Conservation (phyloP, 257 asterid genomes). For the Cinchona pubescens region DNA sequence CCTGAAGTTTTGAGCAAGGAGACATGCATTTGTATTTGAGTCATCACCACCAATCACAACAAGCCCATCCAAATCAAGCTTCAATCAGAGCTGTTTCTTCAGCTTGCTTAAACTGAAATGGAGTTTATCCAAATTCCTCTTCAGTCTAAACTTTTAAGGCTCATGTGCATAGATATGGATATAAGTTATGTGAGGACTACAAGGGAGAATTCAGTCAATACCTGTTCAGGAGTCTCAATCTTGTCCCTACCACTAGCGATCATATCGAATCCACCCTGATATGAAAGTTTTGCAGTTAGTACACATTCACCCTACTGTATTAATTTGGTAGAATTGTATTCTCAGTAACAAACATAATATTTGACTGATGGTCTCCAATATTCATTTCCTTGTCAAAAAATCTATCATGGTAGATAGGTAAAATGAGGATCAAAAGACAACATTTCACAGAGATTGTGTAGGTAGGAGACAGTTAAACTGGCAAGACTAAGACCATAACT, state of each 20-base stretch:
- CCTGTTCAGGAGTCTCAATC: conserved; percentile 99
- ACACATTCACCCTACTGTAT: background rate
- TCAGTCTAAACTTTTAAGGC: conserved; percentile 15
- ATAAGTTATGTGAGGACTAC: background rate
- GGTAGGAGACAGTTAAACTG: background rate
- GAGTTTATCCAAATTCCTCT: conserved; percentile 14
- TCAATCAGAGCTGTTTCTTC: conserved; percentile 79
- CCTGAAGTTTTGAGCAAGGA: conserved; percentile 88
- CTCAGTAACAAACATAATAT: background rate
- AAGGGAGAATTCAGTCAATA: conserved; percentile 19
- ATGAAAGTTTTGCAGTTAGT: conserved; percentile 16
- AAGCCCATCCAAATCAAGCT: conserved; percentile 95
- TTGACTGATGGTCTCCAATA: background rate
- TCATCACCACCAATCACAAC: conserved; percentile 99
- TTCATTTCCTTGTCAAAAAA: background rate
- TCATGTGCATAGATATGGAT: background rate
- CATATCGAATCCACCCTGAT: conserved; percentile 99
- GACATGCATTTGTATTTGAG: conserved; percentile 98
- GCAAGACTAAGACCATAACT: background rate
- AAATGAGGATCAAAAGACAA: background rate
- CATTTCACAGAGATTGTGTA: background rate
- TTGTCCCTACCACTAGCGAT: conserved; percentile 98
- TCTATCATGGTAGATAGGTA: background rate
- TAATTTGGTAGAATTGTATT: background rate
- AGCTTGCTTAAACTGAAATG: conserved; percentile 88